Conservation (phyloP, 1,139 yeast genomes). For the Yamadazyma taylorii region DNA sequence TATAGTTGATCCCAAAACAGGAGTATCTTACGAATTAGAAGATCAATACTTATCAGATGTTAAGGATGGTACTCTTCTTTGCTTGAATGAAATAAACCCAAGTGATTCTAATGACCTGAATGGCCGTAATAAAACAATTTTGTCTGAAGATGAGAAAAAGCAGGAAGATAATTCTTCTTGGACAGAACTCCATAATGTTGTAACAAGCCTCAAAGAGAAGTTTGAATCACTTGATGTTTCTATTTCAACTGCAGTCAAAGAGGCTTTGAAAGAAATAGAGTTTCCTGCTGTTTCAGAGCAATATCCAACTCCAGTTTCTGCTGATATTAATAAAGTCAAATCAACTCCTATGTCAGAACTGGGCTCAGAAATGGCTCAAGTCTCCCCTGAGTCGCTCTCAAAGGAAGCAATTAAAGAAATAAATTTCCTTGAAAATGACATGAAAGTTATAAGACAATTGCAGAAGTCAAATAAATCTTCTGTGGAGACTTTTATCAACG, state of each 20-base stretch:
- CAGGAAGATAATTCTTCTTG: slow-evolving; percentile 1
- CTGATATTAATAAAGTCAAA: background rate
- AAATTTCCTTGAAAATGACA: slow-evolving; percentile 47
- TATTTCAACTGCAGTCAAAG: slow-evolving; percentile 9
- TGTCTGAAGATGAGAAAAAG: too few relatives aligned
- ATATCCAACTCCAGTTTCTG: slow-evolving; percentile 2
- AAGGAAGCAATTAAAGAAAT: slow-evolving; percentile 7
- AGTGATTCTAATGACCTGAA: slow-evolving; percentile 1
- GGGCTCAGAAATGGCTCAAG: background rate
- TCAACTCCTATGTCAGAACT: background rate
- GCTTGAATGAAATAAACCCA: slow-evolving; percentile 44
- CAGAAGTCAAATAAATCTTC: slow-evolving; percentile 46
- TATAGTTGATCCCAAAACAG: slow-evolving; percentile 59
- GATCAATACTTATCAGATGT: slow-evolving; percentile 62
- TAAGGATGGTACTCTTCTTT: slow-evolving; percentile 57
- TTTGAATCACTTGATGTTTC: slow-evolving; percentile 9
- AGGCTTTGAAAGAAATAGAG: slow-evolving; percentile 10
- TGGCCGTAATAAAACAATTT: too few relatives aligned
- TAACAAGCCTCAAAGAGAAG: slow-evolving; percentile 7
- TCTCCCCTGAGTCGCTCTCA: background rate
- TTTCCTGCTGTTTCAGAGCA: slow-evolving; percentile 5
- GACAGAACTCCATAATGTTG: slow-evolving; percentile 9
- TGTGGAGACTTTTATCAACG: slow-evolving; percentile 44
- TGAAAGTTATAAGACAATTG: slow-evolving; percentile 64
- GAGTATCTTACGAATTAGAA: slow-evolving; percentile 77